phyloP scores from a whole-genome alignment of 2,329 filamentous ascomycete genomes.

The Colletotrichum sublineola region DNA sequence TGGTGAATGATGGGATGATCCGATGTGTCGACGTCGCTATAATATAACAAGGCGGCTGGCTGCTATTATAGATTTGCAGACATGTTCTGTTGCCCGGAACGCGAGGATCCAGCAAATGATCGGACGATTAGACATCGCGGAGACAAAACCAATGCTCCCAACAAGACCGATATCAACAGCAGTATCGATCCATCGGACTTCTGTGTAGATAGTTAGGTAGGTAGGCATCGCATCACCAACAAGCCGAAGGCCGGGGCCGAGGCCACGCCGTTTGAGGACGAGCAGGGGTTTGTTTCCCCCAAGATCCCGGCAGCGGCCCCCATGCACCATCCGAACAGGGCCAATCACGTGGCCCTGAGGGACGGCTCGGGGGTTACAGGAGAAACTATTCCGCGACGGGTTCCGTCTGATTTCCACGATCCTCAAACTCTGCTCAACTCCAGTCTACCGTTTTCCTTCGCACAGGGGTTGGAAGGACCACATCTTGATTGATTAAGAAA shows the following conservation, averaged over 20 bases:
- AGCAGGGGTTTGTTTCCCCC: conserved; percentile 17
- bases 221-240: too few relatives aligned
- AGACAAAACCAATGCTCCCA: neutral
- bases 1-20: conserved; percentile 15
- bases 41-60: neutral
- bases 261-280: neutral
- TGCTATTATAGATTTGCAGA: neutral
- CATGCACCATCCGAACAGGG: conserved; percentile 2
- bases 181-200: neutral
- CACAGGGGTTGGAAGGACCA: conserved; percentile 29
- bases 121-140: conserved; percentile 5
- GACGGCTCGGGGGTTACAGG: conserved; percentile 31
- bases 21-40: neutral
- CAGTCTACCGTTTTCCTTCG: neutral
- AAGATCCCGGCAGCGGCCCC: neutral
- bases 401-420: conserved; percentile 38
- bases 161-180: neutral
- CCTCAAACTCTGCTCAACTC: conserved; percentile 41
- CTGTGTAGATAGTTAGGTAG: too few relatives aligned
- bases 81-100: neutral
- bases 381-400: conserved; percentile 40
- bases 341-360: conserved; percentile 1
- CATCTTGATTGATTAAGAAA: conserved; percentile 10
- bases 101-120: neutral
- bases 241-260: neutral